Evolutionary conservation across 1,139 yeast genomes (phyloP).

Genomic region (Magnusiomyces fungicola): DNA sequence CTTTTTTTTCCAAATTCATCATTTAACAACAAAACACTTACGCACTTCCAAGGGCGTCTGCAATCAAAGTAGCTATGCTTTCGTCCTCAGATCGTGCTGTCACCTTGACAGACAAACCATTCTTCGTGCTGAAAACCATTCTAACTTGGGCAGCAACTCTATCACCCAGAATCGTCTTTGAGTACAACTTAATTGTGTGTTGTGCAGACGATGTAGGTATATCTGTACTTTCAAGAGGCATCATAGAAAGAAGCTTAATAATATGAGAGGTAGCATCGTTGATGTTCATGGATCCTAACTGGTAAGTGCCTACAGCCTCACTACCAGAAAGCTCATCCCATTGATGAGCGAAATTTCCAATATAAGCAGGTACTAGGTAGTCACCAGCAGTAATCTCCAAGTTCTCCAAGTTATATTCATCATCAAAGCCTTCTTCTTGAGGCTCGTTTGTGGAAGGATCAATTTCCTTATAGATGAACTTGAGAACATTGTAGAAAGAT

Average conservation of each 20-base stretch:
- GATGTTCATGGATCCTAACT: conserved; percentile 37
- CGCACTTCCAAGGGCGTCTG: conserved; percentile 24
- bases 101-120: conserved; percentile 73
- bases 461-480: conserved; percentile 73
- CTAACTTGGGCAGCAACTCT: conserved; percentile 65
- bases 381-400: conserved; percentile 74
- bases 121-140: conserved; percentile 63
- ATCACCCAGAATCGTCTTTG: conserved; percentile 67
- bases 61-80: conserved; percentile 28
- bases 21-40: no score
- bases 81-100: conserved; percentile 58
- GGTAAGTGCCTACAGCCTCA: conserved; percentile 56
- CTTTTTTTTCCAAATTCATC: neutral
- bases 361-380: conserved; percentile 68
- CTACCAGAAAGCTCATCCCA: conserved; percentile 61
- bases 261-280: conserved; percentile 46
- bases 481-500: conserved; percentile 59
- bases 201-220: conserved; percentile 49
- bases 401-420: conserved; percentile 86
- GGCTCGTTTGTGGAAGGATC: conserved; percentile 68
- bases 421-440: conserved; percentile 83
- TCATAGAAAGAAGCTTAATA: conserved; percentile 42
- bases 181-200: conserved; percentile 75
- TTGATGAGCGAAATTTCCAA: conserved; percentile 64
- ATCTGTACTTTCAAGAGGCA: conserved; percentile 77